Percentiles rank a stretch among this genome's conserved stretches.
phyloP scores from a whole-genome alignment of 345 rosid species.

The Eucalyptus camaldulensis region DNA sequence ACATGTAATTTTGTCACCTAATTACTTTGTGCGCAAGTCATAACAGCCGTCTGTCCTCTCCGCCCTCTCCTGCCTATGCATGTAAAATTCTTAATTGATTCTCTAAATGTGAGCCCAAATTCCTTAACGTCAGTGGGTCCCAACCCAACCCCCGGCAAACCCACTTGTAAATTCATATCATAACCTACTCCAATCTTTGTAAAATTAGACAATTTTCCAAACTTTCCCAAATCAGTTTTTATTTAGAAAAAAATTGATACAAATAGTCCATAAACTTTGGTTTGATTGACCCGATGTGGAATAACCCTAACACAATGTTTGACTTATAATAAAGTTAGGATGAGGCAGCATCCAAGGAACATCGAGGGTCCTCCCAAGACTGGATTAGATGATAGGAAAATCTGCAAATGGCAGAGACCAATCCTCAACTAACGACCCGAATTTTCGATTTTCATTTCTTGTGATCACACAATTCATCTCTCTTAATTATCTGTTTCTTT shows the following conservation, averaged over 20 bases:
- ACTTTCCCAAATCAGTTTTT: neutral
- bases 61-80: neutral
- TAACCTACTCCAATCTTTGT: neutral
- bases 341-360: neutral
- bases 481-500: neutral
- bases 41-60: too few species aligned
- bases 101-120: neutral
- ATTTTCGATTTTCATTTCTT: neutral
- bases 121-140: neutral
- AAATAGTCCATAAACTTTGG: too few species aligned
- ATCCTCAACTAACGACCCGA: neutral
- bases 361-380: neutral
- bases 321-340: neutral
- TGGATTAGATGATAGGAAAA: neutral
- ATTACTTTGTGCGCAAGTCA: neutral
- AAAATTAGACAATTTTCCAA: neutral
- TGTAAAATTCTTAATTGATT: neutral
- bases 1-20: neutral
- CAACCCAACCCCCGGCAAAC: accelerated
- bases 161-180: neutral
- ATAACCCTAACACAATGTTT: neutral
- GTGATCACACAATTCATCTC: neutral
- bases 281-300: accelerated
- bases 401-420: neutral
- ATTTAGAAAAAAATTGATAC: too few species aligned